A percentile compares a stretch with the other conserved stretches of the same genome.
These are phyloP conservation scores for Coriaria nepalensis DNA, from an alignment of 306 rosid species.

Conservation along the genomic window DNA sequence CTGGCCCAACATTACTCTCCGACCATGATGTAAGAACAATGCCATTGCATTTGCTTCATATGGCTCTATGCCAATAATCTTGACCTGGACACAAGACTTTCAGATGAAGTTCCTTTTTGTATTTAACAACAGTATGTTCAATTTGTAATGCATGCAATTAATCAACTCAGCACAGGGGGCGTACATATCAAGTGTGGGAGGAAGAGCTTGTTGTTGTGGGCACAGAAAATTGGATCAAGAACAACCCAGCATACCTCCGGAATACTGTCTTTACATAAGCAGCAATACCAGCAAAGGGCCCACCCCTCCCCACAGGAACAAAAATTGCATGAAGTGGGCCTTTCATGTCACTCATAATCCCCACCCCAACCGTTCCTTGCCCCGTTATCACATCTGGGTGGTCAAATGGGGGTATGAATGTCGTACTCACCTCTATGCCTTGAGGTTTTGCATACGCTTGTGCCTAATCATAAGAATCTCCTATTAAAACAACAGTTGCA, in stretches of 20 bases:
- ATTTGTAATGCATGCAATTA: neutral
- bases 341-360: conserved; percentile 47
- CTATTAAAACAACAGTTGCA: conserved; percentile 59
- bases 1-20: conserved; percentile 57
- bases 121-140: neutral
- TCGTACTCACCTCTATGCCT: conserved; percentile 42
- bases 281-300: conserved; percentile 83
- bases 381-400: conserved; percentile 78
- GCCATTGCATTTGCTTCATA: conserved; percentile 87
- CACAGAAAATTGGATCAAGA: too few species aligned
- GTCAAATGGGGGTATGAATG: conserved; percentile 75
- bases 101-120: conserved; percentile 8
- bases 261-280: conserved; percentile 73
- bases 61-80: conserved; percentile 81
- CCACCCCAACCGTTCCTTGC: conserved; percentile 89
- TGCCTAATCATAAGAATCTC: conserved; percentile 81
- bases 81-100: conserved; percentile 36
- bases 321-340: conserved; percentile 62
- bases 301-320: conserved; percentile 94
- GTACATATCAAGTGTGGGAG: too few species aligned
- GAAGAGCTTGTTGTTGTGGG: too few species aligned
- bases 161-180: too few species aligned
- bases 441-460: conserved; percentile 65
- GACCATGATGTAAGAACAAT: conserved; percentile 57
- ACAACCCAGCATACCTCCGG: conserved; percentile 36